A percentile compares a stretch with the other conserved stretches of the same genome.
phyloP scores from a whole-genome alignment of 2,329 filamentous ascomycete species.

The Hypoxylon sp. region DNA sequence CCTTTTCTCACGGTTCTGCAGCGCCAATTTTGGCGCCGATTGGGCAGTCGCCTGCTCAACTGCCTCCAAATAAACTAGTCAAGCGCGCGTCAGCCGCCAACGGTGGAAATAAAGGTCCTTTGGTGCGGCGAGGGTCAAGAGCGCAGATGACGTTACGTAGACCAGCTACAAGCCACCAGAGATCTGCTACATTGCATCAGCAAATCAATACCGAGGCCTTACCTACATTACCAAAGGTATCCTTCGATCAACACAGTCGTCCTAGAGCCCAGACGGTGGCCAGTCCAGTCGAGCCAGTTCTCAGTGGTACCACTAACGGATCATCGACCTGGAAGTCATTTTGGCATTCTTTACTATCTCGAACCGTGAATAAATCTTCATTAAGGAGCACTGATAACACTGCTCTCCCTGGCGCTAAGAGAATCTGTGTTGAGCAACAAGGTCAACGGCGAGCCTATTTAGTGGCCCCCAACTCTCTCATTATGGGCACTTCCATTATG shows the following conservation, averaged over 20 bases:
- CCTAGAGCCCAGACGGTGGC: conserved; percentile 52
- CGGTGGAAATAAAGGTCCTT: conserved; percentile 60
- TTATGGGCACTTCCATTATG: conserved; percentile 39
- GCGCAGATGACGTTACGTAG: conserved; percentile 77
- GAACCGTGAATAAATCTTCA: conserved; percentile 42
- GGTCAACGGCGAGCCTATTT: conserved; percentile 57
- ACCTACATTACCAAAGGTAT: conserved; percentile 51
- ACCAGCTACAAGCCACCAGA: conserved; percentile 84
- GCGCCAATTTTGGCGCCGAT: conserved; percentile 71
- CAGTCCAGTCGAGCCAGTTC: conserved; percentile 34
- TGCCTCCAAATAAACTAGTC: conserved; percentile 81
- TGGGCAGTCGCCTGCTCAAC: conserved; percentile 59
- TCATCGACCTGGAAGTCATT: conserved; percentile 68
- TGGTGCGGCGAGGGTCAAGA: conserved; percentile 66
- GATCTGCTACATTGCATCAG: conserved; percentile 78
- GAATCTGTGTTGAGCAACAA: conserved; percentile 55
- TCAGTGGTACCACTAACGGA: conserved; percentile 30
- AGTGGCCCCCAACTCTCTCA: conserved; percentile 54
- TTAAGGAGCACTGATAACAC: conserved; percentile 52
- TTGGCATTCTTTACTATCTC: conserved; percentile 64
- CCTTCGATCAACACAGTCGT: conserved; percentile 55
- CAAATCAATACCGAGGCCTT: conserved; percentile 49
- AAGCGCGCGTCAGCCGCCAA: conserved; percentile 77
- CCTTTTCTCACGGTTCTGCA: conserved; percentile 75
- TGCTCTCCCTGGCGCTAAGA: conserved; percentile 47